A percentile compares a stretch with the other conserved stretches of the same genome.
Conservation (phyloP, 768 basidiomycete species). For the Termitomyces sp. region DNA sequence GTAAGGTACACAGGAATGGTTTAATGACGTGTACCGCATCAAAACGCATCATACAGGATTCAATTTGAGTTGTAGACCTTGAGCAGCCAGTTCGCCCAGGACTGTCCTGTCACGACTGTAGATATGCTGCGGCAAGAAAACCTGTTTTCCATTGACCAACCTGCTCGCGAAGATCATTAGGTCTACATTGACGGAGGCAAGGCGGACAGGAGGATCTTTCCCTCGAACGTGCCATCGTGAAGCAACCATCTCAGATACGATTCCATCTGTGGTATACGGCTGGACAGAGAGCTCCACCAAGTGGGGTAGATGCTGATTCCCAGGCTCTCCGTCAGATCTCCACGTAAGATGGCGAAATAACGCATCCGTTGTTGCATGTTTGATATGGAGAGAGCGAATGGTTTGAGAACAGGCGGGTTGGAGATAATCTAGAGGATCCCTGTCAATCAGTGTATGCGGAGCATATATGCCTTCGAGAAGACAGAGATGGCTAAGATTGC, state of each 20-base stretch:
- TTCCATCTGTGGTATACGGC: background rate
- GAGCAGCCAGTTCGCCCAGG: too few relatives aligned
- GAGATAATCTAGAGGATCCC: background rate
- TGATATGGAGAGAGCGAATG: background rate
- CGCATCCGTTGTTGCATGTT: background rate
- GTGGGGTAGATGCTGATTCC: background rate
- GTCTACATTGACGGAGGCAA: too few relatives aligned
- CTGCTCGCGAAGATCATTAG: too few relatives aligned
- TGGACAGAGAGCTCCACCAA: background rate
- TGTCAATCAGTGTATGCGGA: background rate
- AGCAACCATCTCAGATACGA: too few relatives aligned
- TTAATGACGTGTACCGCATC: too few relatives aligned
- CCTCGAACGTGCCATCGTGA: too few relatives aligned
- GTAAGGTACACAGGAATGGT: too few relatives aligned
- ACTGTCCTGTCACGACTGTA: too few relatives aligned
- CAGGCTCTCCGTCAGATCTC: background rate
- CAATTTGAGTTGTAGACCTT: too few relatives aligned
- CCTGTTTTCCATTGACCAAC: too few relatives aligned
- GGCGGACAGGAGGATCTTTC: background rate
- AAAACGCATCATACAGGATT: too few relatives aligned
- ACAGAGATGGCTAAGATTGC: background rate
- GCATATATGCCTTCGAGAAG: background rate
- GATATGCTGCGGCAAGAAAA: too few relatives aligned
- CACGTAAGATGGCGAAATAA: background rate
- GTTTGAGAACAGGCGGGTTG: background rate